Conservation (phyloP, 306 rosid genomes). For the Acacia melanoxylon region DNA sequence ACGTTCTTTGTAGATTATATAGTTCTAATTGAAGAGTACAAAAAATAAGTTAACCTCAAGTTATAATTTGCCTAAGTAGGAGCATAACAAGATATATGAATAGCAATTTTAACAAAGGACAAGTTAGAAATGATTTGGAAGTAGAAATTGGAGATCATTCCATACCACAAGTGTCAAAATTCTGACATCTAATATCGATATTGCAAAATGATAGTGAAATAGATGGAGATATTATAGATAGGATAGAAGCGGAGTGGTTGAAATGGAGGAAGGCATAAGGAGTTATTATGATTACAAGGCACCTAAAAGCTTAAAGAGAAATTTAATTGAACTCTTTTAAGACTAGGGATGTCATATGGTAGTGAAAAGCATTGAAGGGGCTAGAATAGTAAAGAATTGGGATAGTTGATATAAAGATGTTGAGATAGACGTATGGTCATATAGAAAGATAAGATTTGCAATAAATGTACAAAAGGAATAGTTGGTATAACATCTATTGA, state of each 20-base stretch:
- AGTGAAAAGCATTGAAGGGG: not conserved
- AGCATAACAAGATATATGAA: too few species aligned
- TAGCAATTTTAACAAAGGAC: not conserved
- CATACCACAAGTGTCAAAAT: not conserved
- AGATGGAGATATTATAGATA: not conserved
- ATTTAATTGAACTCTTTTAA: not conserved
- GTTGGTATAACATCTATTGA: not conserved
- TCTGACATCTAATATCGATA: too few species aligned
- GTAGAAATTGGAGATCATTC: not conserved
- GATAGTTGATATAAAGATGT: not conserved
- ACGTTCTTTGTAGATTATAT: not conserved
- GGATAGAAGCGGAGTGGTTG: not conserved
- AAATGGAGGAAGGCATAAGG: not conserved
- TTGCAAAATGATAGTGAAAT: not conserved
- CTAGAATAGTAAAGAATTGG: not conserved
- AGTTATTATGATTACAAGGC: not conserved
- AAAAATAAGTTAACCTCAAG: not conserved
- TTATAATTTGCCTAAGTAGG: not conserved
- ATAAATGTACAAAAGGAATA: not conserved
- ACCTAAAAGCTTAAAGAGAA: not conserved
- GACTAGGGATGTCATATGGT: not conserved
- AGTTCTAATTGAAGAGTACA: not conserved
- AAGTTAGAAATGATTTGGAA: not conserved
- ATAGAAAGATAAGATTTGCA: not conserved
- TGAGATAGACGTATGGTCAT: not conserved